A percentile compares a stretch with the other conserved stretches of the same genome.
Conservation (phyloP, 2,329 filamentous ascomycete genomes). For the Sporothrix humicola region DNA sequence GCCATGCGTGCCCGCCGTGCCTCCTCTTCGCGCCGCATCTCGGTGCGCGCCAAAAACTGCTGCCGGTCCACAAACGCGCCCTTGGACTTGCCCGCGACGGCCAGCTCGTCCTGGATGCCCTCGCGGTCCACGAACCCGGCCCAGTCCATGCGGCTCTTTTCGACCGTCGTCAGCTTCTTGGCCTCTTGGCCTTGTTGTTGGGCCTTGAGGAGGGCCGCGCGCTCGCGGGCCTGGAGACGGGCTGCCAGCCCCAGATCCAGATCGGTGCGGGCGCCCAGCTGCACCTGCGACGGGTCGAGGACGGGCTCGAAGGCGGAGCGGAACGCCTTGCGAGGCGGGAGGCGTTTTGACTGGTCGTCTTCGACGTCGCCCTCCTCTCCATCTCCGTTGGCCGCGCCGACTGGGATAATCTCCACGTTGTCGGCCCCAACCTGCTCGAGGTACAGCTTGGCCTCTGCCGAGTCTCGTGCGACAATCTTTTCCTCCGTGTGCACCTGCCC, state of each 20-base stretch:
- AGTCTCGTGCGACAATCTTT: slow-evolving; percentile 68
- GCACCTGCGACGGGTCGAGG: slow-evolving; percentile 50
- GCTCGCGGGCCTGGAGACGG: slow-evolving; percentile 55
- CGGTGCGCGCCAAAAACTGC: slow-evolving; percentile 69
- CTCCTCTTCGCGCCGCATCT: slow-evolving; percentile 66
- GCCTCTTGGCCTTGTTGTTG: slow-evolving; percentile 46
- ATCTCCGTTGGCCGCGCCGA: slow-evolving; percentile 41
- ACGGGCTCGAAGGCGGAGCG: slow-evolving; percentile 68
- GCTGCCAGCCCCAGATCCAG: slow-evolving; percentile 62
- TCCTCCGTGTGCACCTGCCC: slow-evolving; percentile 74
- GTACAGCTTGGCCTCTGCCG: slow-evolving; percentile 69
- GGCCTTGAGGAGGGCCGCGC: slow-evolving; percentile 7
- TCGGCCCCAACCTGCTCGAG: slow-evolving; percentile 57
- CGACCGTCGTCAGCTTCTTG: slow-evolving; percentile 72
- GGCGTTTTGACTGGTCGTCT: slow-evolving; percentile 48
- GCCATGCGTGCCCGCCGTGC: slow-evolving; percentile 60
- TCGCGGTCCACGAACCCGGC: slow-evolving; percentile 73
- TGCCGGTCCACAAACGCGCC: slow-evolving; percentile 66
- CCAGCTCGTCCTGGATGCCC: slow-evolving; percentile 71
- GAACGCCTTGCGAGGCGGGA: slow-evolving; percentile 61
- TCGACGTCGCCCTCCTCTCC: slow-evolving; percentile 40
- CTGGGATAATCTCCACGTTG: slow-evolving; percentile 38
- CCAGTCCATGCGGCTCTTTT: slow-evolving; percentile 77
- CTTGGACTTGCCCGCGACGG: slow-evolving; percentile 68
- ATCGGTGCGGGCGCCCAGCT: slow-evolving; percentile 62